phyloP scores from a whole-genome alignment of 129 eudicot species.

The Heracleum sosnowskyi region DNA sequence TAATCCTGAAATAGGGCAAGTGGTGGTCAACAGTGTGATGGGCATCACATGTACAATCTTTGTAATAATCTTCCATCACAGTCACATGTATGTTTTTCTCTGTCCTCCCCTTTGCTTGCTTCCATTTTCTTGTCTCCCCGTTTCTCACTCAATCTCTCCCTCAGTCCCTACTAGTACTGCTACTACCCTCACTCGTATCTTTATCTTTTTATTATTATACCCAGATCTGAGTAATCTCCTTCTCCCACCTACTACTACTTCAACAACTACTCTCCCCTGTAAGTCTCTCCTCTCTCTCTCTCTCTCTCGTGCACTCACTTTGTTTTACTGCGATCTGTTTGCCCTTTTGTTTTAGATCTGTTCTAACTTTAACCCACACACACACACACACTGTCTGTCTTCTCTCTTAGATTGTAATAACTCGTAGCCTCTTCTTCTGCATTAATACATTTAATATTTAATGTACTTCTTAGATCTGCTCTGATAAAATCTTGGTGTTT shows the following conservation, averaged over 20 bases:
- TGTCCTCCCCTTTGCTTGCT: background rate
- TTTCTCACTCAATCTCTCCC: background rate
- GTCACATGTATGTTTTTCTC: conserved; percentile 3
- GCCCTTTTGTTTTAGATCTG: background rate
- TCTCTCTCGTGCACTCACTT: background rate
- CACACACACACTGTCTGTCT: background rate
- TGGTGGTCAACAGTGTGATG: background rate
- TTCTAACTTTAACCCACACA: background rate
- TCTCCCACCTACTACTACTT: background rate
- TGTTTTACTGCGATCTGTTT: background rate
- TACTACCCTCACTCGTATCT: background rate
- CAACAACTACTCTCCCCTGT: background rate
- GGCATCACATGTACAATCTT: background rate
- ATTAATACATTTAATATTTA: background rate
- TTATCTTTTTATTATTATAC: background rate
- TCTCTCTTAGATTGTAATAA: background rate
- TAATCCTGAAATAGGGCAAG: background rate
- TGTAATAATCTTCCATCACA: background rate
- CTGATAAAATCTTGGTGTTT: background rate
- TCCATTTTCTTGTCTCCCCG: background rate
- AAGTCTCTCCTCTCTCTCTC: background rate
- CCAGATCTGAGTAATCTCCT: conserved; percentile 1
- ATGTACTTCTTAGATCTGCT: background rate
- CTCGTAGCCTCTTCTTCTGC: background rate
- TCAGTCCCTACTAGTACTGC: background rate